These are phyloP conservation scores for Hanseniaspora uvarum DNA, from an alignment of 1,139 yeast species.

Conservation along the genomic window DNA sequence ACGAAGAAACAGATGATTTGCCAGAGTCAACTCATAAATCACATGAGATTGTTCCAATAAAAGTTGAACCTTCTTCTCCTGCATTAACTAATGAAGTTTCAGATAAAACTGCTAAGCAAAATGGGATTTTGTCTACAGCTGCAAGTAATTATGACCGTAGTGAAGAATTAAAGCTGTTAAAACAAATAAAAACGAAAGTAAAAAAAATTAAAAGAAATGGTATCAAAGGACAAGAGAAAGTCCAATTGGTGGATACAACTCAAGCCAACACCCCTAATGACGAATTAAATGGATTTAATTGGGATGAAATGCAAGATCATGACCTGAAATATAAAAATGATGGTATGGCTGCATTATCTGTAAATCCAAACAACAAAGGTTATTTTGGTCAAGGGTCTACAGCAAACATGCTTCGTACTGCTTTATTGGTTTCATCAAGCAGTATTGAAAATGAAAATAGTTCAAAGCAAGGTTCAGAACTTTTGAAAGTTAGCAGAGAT, in stretches of 20 bases:
- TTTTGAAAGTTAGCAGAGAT: constrained; percentile 18
- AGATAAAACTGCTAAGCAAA: neutral
- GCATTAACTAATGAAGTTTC: neutral
- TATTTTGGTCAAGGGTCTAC: constrained; percentile 56
- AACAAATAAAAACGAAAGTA: constrained; percentile 3
- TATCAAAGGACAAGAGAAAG: constrained; percentile 12
- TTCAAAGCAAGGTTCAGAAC: constrained; percentile 17
- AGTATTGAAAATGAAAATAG: constrained; percentile 21
- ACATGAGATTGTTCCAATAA: neutral
- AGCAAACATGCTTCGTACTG: constrained; percentile 34
- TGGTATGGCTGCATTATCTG: constrained; percentile 48
- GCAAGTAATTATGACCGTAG: constrained; percentile 4
- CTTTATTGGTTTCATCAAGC: constrained; percentile 8
- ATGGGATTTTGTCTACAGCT: neutral
- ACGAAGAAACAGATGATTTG: neutral
- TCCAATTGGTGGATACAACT: constrained; percentile 1
- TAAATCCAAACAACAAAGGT: constrained; percentile 44
- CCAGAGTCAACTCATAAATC: neutral
- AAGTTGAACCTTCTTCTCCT: neutral
- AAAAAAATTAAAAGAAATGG: constrained; percentile 16
- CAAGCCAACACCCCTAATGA: constrained; percentile 34
- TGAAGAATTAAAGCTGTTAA: constrained; percentile 13
- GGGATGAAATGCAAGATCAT: constrained; percentile 42
- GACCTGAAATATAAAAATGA: constrained; percentile 29
- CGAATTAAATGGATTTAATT: constrained; percentile 43